Percentiles rank a stretch among this genome's conserved stretches.
Evolutionary conservation across 352 stramenopile species (phyloP).

Genomic region (Aphanomyces cochlioides): DNA sequence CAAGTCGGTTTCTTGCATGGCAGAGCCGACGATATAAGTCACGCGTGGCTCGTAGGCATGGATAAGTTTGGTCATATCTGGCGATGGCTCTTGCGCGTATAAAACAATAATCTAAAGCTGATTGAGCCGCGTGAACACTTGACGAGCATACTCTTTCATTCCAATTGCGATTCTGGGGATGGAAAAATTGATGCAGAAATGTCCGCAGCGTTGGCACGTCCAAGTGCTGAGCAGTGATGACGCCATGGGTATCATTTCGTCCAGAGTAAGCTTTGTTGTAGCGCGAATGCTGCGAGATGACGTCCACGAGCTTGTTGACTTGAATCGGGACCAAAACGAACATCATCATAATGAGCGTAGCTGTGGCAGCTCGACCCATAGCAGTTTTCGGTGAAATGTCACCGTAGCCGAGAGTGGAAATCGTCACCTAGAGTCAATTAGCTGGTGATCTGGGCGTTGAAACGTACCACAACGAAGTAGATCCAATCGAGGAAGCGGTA

Average conservation of each 20-base stretch:
- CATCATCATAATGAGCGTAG: slow-evolving; percentile 78
- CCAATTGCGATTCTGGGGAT: slow-evolving; percentile 78
- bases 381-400: slow-evolving; percentile 66
- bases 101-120: slow-evolving; percentile 61
- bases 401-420: slow-evolving; percentile 80
- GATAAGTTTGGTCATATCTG: slow-evolving; percentile 74
- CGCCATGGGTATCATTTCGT: slow-evolving; percentile 65
- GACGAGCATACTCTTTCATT: slow-evolving; percentile 45
- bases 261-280: slow-evolving; percentile 75
- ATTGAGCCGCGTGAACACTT: background rate
- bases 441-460: no score
- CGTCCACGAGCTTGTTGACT: slow-evolving; percentile 66
- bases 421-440: slow-evolving; percentile 42
- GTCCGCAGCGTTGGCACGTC: slow-evolving; percentile 54
- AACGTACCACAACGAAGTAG: slow-evolving; percentile 65
- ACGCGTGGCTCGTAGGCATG: slow-evolving; percentile 69
- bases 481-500: slow-evolving; percentile 68
- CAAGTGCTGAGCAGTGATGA: slow-evolving; percentile 72
- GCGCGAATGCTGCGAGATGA: slow-evolving; percentile 75
- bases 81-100: slow-evolving; percentile 50
- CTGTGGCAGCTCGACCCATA: slow-evolving; percentile 67
- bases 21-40: slow-evolving; percentile 79
- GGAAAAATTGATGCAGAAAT: slow-evolving; percentile 84
- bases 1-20: slow-evolving; percentile 75
- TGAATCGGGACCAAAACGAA: slow-evolving; percentile 79